Evolutionary conservation across 192 early-diverging fungal genomes (phyloP).

Genomic region (Podila epicladia): DNA sequence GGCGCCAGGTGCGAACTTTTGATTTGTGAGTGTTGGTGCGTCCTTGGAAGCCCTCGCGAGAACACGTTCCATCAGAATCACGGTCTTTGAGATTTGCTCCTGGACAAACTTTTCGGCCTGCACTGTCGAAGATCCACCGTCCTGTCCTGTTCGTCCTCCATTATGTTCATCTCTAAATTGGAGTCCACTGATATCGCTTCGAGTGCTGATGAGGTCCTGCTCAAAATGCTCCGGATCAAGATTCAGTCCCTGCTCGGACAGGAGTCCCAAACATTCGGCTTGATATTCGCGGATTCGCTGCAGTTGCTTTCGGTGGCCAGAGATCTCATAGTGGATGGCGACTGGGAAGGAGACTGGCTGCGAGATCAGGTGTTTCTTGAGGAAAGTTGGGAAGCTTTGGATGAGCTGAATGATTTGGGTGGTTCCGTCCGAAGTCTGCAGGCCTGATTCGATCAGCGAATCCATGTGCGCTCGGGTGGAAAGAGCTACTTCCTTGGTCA

Average conservation of each 20-base stretch:
- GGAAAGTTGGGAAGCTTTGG: slow-evolving; percentile 45
- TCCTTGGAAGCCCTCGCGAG: slow-evolving; percentile 43
- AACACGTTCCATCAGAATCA: slow-evolving; percentile 27
- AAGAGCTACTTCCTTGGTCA: slow-evolving; percentile 14
- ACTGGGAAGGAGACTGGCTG: slow-evolving; percentile 54
- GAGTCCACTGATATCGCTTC: too few relatives aligned
- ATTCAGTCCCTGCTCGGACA: slow-evolving; percentile 59
- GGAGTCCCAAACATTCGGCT: slow-evolving; percentile 71
- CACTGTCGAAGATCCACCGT: not conserved
- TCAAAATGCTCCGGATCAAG: slow-evolving; percentile 47
- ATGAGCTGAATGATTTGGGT: slow-evolving; percentile 13
- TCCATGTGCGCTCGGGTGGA: slow-evolving; percentile 33
- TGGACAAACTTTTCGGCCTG: slow-evolving; percentile 34
- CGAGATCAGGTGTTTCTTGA: slow-evolving; percentile 31
- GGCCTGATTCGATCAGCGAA: slow-evolving; percentile 20
- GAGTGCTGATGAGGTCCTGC: slow-evolving; percentile 5
- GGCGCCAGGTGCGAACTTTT: not conserved
- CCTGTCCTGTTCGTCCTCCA: not conserved
- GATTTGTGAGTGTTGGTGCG: slow-evolving; percentile 11
- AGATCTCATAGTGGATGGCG: slow-evolving; percentile 68
- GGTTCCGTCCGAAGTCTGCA: slow-evolving; percentile 5
- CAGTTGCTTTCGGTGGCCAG: slow-evolving; percentile 58
- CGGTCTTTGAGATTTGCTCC: slow-evolving; percentile 36
- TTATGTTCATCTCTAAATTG: not conserved
- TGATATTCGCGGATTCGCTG: slow-evolving; percentile 61